A percentile compares a stretch with the other conserved stretches of the same genome.
Evolutionary conservation across 106 monocot species (phyloP).

Genomic region (Dioscorea zingiberensis): DNA sequence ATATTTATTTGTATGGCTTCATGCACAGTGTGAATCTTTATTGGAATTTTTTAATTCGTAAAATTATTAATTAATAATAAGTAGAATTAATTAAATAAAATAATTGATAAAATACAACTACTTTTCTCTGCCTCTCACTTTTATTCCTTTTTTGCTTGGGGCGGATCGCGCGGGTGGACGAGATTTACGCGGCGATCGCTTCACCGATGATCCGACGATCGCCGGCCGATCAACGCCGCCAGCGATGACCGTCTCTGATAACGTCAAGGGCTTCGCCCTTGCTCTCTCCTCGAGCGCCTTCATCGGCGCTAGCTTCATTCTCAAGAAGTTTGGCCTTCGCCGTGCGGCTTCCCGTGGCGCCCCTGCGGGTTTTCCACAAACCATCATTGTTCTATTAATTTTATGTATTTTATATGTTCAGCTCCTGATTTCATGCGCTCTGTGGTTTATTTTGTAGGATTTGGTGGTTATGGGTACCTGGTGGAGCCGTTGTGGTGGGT

Average conservation of each 20-base stretch:
- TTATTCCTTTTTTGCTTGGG: too few species aligned
- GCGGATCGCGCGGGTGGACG: too few species aligned
- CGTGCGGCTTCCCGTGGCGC: constrained; percentile 62
- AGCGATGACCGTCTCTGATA: constrained; percentile 41
- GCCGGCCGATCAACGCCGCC: constrained; percentile 2
- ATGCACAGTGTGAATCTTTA: too few species aligned
- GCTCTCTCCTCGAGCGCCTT: constrained; percentile 84
- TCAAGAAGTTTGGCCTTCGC: constrained; percentile 93
- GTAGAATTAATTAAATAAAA: too few species aligned
- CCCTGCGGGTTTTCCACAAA: constrained; percentile 51
- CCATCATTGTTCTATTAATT: constrained; percentile 1
- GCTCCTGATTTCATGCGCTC: background rate
- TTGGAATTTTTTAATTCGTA: too few species aligned
- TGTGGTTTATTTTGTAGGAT: constrained; percentile 32
- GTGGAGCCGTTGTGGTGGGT: constrained; percentile 94
- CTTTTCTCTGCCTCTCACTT: too few species aligned
- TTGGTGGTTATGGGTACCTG: constrained; percentile 82
- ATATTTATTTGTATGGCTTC: too few species aligned
- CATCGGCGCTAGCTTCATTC: constrained; percentile 91
- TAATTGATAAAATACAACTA: too few species aligned
- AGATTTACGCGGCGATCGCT: too few species aligned
- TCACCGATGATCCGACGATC: constrained; percentile 5
- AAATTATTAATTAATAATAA: too few species aligned
- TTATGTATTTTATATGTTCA: background rate
- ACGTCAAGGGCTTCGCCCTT: constrained; percentile 75